Percentiles rank a stretch among this genome's conserved stretches.
These are phyloP conservation scores for Talaromyces sp. DNA, from an alignment of 2,329 filamentous ascomycete genomes.

Conservation along the genomic window DNA sequence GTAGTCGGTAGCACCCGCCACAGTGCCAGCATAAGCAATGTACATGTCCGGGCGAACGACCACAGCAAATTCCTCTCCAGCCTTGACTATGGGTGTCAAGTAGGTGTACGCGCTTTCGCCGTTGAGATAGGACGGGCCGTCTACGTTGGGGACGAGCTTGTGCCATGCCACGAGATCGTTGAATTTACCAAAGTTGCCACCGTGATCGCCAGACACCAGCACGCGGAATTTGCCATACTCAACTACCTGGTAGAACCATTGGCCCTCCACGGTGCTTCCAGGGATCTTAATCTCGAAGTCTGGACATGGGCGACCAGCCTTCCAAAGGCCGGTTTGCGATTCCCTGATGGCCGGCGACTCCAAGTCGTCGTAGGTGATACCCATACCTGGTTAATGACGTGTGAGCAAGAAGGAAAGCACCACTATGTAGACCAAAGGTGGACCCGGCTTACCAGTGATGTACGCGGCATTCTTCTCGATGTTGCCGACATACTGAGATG, in stretches of 20 bases:
- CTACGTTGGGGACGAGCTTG: background rate
- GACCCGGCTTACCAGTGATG: constrained; percentile 2
- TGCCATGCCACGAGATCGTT: background rate
- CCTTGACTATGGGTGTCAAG: background rate
- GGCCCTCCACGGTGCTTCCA: background rate
- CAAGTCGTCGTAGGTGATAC: background rate
- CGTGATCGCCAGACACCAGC: background rate
- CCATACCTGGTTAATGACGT: background rate
- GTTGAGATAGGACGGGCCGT: background rate
- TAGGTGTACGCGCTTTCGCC: background rate
- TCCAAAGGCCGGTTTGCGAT: background rate
- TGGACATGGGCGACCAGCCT: background rate
- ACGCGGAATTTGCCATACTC: background rate
- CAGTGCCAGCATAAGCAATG: constrained; percentile 3
- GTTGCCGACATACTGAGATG: constrained; percentile 4
- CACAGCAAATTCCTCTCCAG: background rate
- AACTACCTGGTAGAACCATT: background rate
- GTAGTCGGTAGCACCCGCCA: constrained; percentile 1
- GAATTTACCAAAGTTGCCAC: background rate
- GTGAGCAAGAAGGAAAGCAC: background rate
- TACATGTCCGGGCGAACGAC: constrained; percentile 6
- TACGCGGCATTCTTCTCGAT: constrained; percentile 8
- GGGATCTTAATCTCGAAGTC: background rate
- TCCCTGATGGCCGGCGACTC: background rate
- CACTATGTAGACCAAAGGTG: background rate